A percentile compares a stretch with the other conserved stretches of the same genome.
phyloP scores from a whole-genome alignment of 495 filamentous ascomycete species.

The Penicillium silybi region DNA sequence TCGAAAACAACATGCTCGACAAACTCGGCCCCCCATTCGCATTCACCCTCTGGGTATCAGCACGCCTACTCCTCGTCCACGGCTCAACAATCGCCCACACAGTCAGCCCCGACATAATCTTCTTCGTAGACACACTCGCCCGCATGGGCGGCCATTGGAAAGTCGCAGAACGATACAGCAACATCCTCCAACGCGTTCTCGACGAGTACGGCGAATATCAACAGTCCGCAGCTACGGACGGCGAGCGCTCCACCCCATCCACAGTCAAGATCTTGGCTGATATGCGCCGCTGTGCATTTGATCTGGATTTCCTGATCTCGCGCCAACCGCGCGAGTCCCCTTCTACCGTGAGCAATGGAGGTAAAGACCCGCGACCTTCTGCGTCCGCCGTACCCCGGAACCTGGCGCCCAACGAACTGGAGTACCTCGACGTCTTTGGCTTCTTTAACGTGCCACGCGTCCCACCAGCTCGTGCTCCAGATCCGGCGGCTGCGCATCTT shows the following conservation, averaged over 20 bases:
- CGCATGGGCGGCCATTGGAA: constrained; percentile 81
- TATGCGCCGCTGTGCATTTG: constrained; percentile 80
- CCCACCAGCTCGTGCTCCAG: constrained; percentile 39
- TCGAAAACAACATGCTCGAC: constrained; percentile 64
- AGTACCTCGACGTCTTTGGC: constrained; percentile 90
- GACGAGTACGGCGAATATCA: constrained; percentile 80
- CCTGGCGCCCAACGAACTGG: constrained; percentile 74
- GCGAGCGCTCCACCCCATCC: constrained; percentile 71
- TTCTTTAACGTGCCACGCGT: constrained; percentile 87
- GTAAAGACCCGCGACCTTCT: constrained; percentile 16
- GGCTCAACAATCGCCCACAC: constrained; percentile 81
- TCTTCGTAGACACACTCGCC: constrained; percentile 74
- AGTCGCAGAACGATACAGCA: constrained; percentile 75
- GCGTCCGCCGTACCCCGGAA: constrained; percentile 47
- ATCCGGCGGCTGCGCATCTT: constrained; percentile 18
- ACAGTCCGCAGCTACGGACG: constrained; percentile 47
- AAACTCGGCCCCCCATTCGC: constrained; percentile 85
- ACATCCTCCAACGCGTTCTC: constrained; percentile 75
- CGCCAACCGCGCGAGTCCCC: constrained; percentile 63
- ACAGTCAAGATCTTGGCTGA: constrained; percentile 83
- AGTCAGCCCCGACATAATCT: constrained; percentile 68
- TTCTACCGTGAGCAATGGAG: constrained; percentile 26
- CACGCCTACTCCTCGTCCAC: constrained; percentile 78
- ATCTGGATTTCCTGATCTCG: constrained; percentile 82
- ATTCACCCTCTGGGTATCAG: constrained; percentile 90